phyloP scores from a whole-genome alignment of 192 early-diverging fungal species.

The Diversispora eburnea region DNA sequence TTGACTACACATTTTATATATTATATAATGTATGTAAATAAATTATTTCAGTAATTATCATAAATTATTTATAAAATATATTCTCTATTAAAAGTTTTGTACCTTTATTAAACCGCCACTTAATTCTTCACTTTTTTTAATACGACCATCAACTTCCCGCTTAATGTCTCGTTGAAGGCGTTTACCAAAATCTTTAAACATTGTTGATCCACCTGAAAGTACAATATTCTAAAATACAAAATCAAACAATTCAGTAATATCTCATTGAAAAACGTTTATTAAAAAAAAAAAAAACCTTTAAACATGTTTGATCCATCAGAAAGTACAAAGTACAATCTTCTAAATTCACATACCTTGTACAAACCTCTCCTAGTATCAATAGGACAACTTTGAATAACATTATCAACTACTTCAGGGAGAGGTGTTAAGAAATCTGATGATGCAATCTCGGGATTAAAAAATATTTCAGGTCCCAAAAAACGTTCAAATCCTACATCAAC shows the following conservation, averaged over 20 bases:
- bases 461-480: conserved; percentile 98
- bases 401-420: conserved; percentile 93
- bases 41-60: not conserved
- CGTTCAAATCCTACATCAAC: conserved; percentile 98
- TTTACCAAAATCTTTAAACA: conserved; percentile 97
- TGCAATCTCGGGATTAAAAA: conserved; percentile 98
- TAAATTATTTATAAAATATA: too few species aligned
- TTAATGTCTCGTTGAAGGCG: conserved; percentile 95
- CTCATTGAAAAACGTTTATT: not conserved
- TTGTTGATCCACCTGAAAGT: conserved; percentile 96
- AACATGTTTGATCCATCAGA: too few species aligned
- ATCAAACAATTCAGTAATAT: not conserved
- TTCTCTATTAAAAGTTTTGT: not conserved
- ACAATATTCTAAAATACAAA: conserved; percentile 82
- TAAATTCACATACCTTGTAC: conserved; percentile 66
- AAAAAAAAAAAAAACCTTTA: too few species aligned
- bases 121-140: conserved; percentile 69
- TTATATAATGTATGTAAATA: not conserved
- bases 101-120: conserved; percentile 59
- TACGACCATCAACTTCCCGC: conserved; percentile 72
- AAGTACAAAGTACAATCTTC: too few species aligned
- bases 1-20: conserved; percentile 43
- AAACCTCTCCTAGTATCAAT: conserved; percentile 96
- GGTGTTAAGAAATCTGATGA: conserved; percentile 96
- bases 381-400: conserved; percentile 92